Base-by-base conservation (phyloP, 2,329 filamentous ascomycete species). In the Phyllosticta ampelicida region DNA sequence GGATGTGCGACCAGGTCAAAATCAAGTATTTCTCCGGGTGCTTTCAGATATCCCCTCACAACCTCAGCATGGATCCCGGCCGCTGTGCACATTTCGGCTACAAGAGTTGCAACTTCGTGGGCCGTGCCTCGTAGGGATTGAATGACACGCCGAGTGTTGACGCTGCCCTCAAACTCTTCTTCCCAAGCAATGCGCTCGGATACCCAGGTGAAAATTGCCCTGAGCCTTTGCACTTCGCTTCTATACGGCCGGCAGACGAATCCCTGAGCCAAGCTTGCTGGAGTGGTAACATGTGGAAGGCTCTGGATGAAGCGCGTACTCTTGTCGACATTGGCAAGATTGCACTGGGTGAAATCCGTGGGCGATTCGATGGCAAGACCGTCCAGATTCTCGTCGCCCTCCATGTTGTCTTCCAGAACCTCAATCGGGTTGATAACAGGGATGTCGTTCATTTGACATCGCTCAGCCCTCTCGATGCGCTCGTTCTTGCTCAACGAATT, bases 161-260 rank as follows among this genome's bases (percentile, higher is more conserved):
- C 76, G 8, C 86, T 80, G n/a, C 86, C 87, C 64, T 95, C 90
- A 62, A 90, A 90, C 63, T 95, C 90, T 66, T 96, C 92, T 69
- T 99, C 94, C 94, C 94, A 99, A 29, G 82, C 83, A 59, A 99
- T 86, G 65, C 92, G 90, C 70, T 99, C 94, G n/a, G 89, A 83
- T 5, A 95, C 89, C 92, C 92, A 99, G 1, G 89, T 96, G 67
- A 97, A 99, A 62, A 99, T 97, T 16, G 94, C 92, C 21, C 95
- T 83, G 23, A 99, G 75, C 36, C 91, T 83, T 71, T 99, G 94
- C 0, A 96, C 89, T 65, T 97, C 92, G 71, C 89, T 96, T 60
- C 91, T 82, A 71, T 96, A 96, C 0, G 94, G 95, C 26, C 94
- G 84, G 68, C 95, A 99, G 10, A 99, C 85, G 68, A 96, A 96